Evolutionary conservation across 2,329 filamentous ascomycete species (phyloP).

Genomic region (Akanthomyces muscarius): DNA sequence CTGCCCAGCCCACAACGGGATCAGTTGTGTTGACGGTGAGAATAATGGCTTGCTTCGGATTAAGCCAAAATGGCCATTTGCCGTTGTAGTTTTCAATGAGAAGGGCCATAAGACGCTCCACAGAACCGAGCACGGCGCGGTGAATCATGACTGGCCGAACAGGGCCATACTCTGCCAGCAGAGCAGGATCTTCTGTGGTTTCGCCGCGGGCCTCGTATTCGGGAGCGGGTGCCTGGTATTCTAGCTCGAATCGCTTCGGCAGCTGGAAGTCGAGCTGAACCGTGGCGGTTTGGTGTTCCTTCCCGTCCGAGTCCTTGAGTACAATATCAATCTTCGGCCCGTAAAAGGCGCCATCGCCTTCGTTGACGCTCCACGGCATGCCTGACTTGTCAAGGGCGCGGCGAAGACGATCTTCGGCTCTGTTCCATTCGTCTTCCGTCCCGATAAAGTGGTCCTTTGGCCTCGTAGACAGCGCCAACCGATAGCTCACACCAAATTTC

Average conservation of each 20-base stretch:
- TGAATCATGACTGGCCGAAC: conserved; percentile 77
- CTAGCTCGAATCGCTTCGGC: conserved; percentile 73
- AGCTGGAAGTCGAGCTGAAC: conserved; percentile 89
- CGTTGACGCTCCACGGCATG: conserved; percentile 68
- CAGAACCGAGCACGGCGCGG: conserved; percentile 76
- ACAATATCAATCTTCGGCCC: conserved; percentile 90
- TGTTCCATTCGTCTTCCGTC: conserved; percentile 58
- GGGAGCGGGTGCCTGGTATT: conserved; percentile 67
- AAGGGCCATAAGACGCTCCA: conserved; percentile 80
- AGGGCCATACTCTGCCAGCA: conserved; percentile 50
- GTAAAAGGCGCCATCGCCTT: conserved; percentile 85
- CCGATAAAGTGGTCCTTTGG: conserved; percentile 76
- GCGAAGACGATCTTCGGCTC: conserved; percentile 38
- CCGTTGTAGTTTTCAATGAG: conserved; percentile 80
- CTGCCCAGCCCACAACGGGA: conserved; percentile 48
- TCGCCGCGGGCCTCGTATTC: conserved; percentile 54
- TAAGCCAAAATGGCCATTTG: conserved; percentile 84
- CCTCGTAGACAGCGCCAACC: conserved; percentile 73
- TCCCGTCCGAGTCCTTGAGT: conserved; percentile 72
- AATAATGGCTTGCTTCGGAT: conserved; percentile 71
- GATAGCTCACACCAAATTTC: conserved; percentile 63
- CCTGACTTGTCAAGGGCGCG: conserved; percentile 60
- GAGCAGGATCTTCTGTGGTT: conserved; percentile 44
- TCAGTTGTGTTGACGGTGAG: conserved; percentile 64
- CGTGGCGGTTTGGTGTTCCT: conserved; percentile 84